Evolutionary conservation across 192 early-diverging fungal genomes (phyloP).

Genomic region (Endogone sp.): DNA sequence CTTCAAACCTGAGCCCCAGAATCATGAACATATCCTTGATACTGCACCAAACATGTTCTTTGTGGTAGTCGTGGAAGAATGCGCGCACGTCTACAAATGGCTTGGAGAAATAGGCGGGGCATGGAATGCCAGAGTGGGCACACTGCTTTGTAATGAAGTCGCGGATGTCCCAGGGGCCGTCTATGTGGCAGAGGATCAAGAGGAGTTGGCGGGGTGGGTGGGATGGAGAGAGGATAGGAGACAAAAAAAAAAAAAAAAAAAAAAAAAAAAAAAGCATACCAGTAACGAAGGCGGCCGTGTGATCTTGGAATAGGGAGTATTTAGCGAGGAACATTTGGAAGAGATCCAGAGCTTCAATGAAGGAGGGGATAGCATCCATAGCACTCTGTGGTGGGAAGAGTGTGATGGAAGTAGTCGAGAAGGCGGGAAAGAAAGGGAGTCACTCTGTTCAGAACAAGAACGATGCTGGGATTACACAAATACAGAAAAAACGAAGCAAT

Average conservation of each 20-base stretch:
- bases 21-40: conserved; percentile 60
- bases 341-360: conserved; percentile 40
- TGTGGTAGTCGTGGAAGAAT: conserved; percentile 52
- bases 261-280: conserved; percentile 19
- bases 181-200: too few species aligned
- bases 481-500: too few species aligned
- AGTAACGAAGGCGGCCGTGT: conserved; percentile 34
- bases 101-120: conserved; percentile 57
- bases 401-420: too few species aligned
- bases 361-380: conserved; percentile 43
- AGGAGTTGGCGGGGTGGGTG: background rate
- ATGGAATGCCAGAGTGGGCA: conserved; percentile 36
- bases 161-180: conserved; percentile 79
- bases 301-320: conserved; percentile 37
- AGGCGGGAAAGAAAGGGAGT: too few species aligned
- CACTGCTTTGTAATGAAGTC: conserved; percentile 84
- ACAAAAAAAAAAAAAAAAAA: background rate
- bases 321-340: conserved; percentile 47
- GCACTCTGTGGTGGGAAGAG: too few species aligned
- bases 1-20: conserved; percentile 63
- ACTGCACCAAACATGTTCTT: conserved; percentile 36
- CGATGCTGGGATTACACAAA: too few species aligned
- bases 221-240: background rate
- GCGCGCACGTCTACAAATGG: conserved; percentile 66
- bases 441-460: too few species aligned